Evolutionary conservation across 345 rosid species (phyloP).

Genomic region (thale cress (Arabidopsis thaliana)): DNA sequence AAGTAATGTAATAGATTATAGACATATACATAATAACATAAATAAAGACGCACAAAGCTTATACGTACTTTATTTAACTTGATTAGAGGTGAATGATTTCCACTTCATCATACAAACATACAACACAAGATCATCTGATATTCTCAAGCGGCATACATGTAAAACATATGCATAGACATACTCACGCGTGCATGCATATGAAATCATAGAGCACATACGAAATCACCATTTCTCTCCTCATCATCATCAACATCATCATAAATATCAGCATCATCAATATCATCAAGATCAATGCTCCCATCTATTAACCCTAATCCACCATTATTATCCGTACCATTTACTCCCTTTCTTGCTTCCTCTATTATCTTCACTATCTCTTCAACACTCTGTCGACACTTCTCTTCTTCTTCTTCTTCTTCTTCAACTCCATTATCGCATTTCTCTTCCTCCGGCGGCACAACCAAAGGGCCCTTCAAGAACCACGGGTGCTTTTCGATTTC

Average conservation of each 20-base stretch:
- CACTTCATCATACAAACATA: constrained; percentile 20
- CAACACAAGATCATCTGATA: constrained; percentile 18
- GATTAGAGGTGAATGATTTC: constrained; percentile 4
- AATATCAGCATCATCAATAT: constrained; percentile 67
- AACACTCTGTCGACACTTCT: constrained; percentile 58
- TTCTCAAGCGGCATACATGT: constrained; percentile 8
- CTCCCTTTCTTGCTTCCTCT: constrained; percentile 74
- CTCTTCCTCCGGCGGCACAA: constrained; percentile 51
- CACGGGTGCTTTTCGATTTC: constrained; percentile 73
- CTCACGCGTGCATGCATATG: constrained; percentile 7
- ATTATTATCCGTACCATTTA: constrained; percentile 45
- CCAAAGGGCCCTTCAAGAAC: constrained; percentile 59
- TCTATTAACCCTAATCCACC: constrained; percentile 55
- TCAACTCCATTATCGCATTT: constrained; percentile 34
- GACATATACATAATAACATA: background rate
- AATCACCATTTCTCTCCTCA: constrained; percentile 72
- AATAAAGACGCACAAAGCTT: background rate
- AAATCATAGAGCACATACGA: constrained; percentile 73
- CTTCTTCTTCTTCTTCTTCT: constrained; percentile 39
- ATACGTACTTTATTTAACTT: constrained; percentile 23
- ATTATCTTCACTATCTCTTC: constrained; percentile 68
- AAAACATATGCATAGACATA: constrained; percentile 7
- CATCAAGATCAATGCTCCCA: constrained; percentile 78
- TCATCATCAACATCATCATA: constrained; percentile 60
- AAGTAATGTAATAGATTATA: background rate